phyloP scores from a whole-genome alignment of 371 early-diverging fungal species.

The Blakeslea trispora region DNA sequence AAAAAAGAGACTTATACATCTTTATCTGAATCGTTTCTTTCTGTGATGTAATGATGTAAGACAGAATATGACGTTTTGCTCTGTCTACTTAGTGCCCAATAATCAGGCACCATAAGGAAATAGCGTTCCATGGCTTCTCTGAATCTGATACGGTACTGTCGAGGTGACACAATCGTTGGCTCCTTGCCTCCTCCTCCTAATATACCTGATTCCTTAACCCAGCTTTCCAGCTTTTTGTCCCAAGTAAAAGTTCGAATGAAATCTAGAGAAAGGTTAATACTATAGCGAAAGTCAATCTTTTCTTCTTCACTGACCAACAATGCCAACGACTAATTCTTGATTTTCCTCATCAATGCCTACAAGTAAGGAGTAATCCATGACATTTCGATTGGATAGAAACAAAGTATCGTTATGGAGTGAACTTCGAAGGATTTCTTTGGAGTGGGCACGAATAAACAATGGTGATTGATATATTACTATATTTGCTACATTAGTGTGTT shows the following conservation, averaged over 20 bases:
- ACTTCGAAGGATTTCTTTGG: conserved; percentile 80
- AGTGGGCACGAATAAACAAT: conserved; percentile 88
- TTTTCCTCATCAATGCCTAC: conserved; percentile 89
- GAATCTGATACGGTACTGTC: conserved; percentile 92
- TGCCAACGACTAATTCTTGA: conserved; percentile 90
- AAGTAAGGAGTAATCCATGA: conserved; percentile 97
- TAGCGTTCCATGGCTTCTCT: conserved; percentile 91
- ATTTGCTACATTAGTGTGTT: not conserved
- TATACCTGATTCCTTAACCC: conserved; percentile 92
- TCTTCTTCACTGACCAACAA: conserved; percentile 70
- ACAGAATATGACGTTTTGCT: conserved; percentile 18
- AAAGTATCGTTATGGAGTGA: conserved; percentile 91
- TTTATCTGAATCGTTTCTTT: conserved; percentile 8
- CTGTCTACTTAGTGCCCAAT: conserved; percentile 42
- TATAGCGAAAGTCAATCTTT: too few relatives aligned
- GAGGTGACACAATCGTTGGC: conserved; percentile 95
- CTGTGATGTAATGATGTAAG: conserved; percentile 12
- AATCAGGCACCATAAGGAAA: conserved; percentile 81
- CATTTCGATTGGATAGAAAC: conserved; percentile 85
- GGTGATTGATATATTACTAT: conserved; percentile 83
- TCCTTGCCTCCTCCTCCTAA: conserved; percentile 86
- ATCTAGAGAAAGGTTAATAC: conserved; percentile 51
- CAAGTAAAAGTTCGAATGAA: conserved; percentile 97
- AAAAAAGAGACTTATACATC: not conserved
- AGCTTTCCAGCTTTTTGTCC: conserved; percentile 96